Evolutionary conservation across 148 eudicot genomes (phyloP), one percentile per base, ranked within the genome.

Genomic region (Beta vulgaris): DNA sequence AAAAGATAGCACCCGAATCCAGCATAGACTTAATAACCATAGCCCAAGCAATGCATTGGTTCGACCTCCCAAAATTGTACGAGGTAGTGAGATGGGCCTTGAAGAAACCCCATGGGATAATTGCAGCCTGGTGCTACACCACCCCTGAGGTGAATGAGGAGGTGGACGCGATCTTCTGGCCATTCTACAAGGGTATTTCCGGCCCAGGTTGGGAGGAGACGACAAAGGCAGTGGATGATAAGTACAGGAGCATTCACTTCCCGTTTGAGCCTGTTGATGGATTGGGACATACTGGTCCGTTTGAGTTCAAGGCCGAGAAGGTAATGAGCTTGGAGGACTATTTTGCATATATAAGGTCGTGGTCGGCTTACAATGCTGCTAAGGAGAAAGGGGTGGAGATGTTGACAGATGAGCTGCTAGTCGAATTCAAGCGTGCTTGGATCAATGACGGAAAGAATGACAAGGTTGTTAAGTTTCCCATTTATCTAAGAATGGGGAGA

Each of bases 101-200:
- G 28, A 91, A 87, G 73, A 85, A 88, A 54, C 93, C 97, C 26
- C 9, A 86, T 59, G 97, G 97, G 19, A 82, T 91, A 18, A 69
- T 91, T 3, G 90, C 91, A 0, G 91, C 90, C 2, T 91, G 97
- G 97, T 88, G 90, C 69, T 91, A 91, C 86, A 85, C 87, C 1
- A 18, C 37, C 5, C 88, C 91, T 1, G 66, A 78, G 29, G 83
- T 92, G 21, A 80, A 74, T 61, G 70, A 63, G 2, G 43, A 49
- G 0, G 77, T 91, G 26, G 89, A 91, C 59, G 26, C 84, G 0
- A 73, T 90, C 18, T 86, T 90, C 48, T 40, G 36, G n/a, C 81
- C 78, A 9, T 84, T 84, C 23, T 86, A 90, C 79, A 35, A 64
- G 49, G 68, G 77, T 9, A 71, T 77, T 35, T 73, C 84, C 0